Base-by-base conservation (phyloP, 306 rosid species). In the Boehmeria nivea region DNA sequence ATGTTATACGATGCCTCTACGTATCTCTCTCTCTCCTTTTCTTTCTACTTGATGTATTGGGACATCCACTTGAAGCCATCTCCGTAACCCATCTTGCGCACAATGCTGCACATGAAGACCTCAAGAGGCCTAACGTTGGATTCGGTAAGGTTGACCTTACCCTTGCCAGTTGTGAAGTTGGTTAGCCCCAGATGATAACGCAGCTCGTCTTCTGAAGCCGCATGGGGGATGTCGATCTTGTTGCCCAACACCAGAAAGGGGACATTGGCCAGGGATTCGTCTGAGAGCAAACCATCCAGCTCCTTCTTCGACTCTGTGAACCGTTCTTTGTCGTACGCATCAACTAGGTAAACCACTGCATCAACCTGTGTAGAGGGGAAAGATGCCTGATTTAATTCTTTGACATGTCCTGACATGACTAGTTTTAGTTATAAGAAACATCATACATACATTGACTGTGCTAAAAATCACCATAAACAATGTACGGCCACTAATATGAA, bases 71-170 rank as follows among this genome's bases (percentile, higher is more conserved):
- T 77, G 82, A 77, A 77, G 28, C 82, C 82, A 3, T 77, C 82
- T n/a, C 82, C 82, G 31, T 77, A 77, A 9, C 82, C 82, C 82
- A 77, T 77, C 73, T 77, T 77, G 36, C 82, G 78, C 50, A 77
- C 82, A 8, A 77, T 77, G 63, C 82, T 77, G 61, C 82, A 77
- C 82, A 77, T 77, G 61, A 64, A 77, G 43, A 77, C 82, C 72
- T 77, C 82, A 40, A 77, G 82, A 36, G 82, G 82, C 51, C 82
- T 65, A n/a, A 77, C 82, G 4, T 59, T 77, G 5, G 82, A 64
- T 57, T 72, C 72, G 0, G 73, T 58, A 44, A 77, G 78, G 66
- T 51, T 77, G 64, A 77, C 78, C 51, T 72, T 77, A 1, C 82
- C 82, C 73, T 77, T 77, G 51, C 82, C 82, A 6, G 82, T 77